Base-by-base conservation (phyloP, 768 basidiomycete genomes). In the Crucibulum laeve region DNA sequence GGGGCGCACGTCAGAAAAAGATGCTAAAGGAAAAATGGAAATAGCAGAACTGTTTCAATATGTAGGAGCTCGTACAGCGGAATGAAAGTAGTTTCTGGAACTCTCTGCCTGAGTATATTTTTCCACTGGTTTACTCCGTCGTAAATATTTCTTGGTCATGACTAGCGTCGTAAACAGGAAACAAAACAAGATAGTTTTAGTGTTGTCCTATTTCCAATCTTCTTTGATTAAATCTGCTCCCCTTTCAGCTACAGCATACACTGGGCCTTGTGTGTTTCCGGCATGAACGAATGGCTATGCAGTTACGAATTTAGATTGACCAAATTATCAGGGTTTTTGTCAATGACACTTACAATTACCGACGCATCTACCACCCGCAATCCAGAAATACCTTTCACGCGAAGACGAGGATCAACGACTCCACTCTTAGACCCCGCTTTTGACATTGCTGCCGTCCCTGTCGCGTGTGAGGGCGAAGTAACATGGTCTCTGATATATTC, bases 331-430 rank as follows among this genome's bases (percentile, higher is more conserved):
- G 13, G 15, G 11, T 32, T 15, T 13, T 11, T 11, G 15, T 15
- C 11, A 4, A 32, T 11, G 15, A 11, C 28, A 32, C 3, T 32
- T 32, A 32, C 28, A 32, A 32, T 32, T 15, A 32, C 28, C 11
- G 28, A 32, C 15, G 28, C 28, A 4, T 32, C 28, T 10, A 32
- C 2, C 11, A 32, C 15, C 11, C 28, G 28, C 15, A 32, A 32
- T 4, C 60, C 63, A 2, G 14, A 30, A 1, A 56, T 47, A 1
- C 57, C 56, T 46, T 66, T 64, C 10, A 67, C 60, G 7, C 32
- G 32, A 8, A 68, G 42, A 36, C 61, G 48, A 2, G 61, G 50
- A 44, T 62, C 57, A 3, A 64, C 58, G 11, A 65, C 65, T 14
- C 62, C 64, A 6, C 28, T 40, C 17, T 30, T 35, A 1, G 55